A percentile compares a stretch with the other conserved stretches of the same genome.
Evolutionary conservation across 768 basidiomycete species (phyloP).

Genomic region (Russula foetens): DNA sequence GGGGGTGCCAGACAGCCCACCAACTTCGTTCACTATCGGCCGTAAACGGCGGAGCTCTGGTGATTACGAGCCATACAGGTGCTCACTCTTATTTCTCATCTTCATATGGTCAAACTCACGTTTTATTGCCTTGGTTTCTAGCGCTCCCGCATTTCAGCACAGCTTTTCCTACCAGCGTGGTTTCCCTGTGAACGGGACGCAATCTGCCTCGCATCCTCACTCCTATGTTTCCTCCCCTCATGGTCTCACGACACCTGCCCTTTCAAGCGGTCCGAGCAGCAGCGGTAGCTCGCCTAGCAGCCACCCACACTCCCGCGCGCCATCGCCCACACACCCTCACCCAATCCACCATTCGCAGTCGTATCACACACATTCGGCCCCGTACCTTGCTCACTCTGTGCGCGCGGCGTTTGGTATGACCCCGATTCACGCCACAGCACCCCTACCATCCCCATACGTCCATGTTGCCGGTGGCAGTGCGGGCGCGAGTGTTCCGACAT

Average conservation of each 20-base stretch:
- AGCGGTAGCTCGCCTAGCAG: slow-evolving; percentile 56
- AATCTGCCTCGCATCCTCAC: slow-evolving; percentile 22
- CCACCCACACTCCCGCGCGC: slow-evolving; percentile 45
- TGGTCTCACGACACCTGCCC: slow-evolving; percentile 46
- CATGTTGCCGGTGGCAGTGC: slow-evolving; percentile 7
- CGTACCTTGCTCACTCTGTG: slow-evolving; percentile 70
- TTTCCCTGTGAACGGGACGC: slow-evolving; percentile 9
- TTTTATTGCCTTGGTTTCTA: neutral
- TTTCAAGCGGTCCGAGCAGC: slow-evolving; percentile 59
- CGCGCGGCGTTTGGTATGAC: slow-evolving; percentile 90
- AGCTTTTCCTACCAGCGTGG: slow-evolving; percentile 25
- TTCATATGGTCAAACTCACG: slow-evolving; percentile 19
- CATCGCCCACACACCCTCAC: slow-evolving; percentile 42
- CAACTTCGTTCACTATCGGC: slow-evolving; percentile 22
- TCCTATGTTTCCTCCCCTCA: slow-evolving; percentile 22
- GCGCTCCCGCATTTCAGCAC: slow-evolving; percentile 27
- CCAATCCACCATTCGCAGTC: slow-evolving; percentile 19
- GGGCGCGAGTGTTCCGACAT: slow-evolving; percentile 36
- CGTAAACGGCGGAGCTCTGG: slow-evolving; percentile 26
- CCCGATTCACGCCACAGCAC: slow-evolving; percentile 48
- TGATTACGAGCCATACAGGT: slow-evolving; percentile 22
- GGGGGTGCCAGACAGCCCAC: slow-evolving; percentile 31
- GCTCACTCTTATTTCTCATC: slow-evolving; percentile 16
- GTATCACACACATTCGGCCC: slow-evolving; percentile 14
- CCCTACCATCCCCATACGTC: slow-evolving; percentile 26